Evolutionary conservation across 768 basidiomycete genomes (phyloP).

Genomic region (Serendipita sp.): DNA sequence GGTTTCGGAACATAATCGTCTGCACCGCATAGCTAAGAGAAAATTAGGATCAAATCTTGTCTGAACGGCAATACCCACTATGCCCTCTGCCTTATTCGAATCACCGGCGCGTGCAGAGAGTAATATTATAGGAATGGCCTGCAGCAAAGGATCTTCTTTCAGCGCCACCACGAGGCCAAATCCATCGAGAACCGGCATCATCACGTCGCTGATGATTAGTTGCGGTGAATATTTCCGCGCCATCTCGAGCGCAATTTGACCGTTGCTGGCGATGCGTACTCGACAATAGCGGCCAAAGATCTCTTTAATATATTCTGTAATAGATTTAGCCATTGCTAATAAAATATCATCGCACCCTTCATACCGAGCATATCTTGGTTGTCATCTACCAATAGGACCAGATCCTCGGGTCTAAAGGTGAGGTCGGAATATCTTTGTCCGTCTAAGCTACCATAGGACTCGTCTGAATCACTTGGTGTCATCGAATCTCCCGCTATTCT

Average conservation of each 20-base stretch:
- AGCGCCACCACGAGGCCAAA: conserved; percentile 20
- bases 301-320: conserved; percentile 18
- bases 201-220: conserved; percentile 23
- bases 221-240: conserved; percentile 15
- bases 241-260: conserved; percentile 18
- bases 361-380: conserved; percentile 18
- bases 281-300: conserved; percentile 23
- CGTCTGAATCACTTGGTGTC: conserved; percentile 12
- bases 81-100: conserved; percentile 22
- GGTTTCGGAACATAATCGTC: conserved; percentile 27
- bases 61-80: conserved; percentile 13
- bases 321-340: not conserved
- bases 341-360: not conserved
- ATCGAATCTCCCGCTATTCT: conserved; percentile 14
- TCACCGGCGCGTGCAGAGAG: conserved; percentile 25
- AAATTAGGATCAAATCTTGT: not conserved
- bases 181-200: conserved; percentile 25
- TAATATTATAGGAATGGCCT: conserved; percentile 21
- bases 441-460: conserved; percentile 3
- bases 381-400: conserved; percentile 22
- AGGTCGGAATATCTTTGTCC: conserved; percentile 13
- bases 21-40: conserved; percentile 21
- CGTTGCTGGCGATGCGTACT: conserved; percentile 21
- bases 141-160: conserved; percentile 13
- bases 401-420: conserved; percentile 16